phyloP scores from a whole-genome alignment of 23 red algal species.

The Chondrus crispus region DNA sequence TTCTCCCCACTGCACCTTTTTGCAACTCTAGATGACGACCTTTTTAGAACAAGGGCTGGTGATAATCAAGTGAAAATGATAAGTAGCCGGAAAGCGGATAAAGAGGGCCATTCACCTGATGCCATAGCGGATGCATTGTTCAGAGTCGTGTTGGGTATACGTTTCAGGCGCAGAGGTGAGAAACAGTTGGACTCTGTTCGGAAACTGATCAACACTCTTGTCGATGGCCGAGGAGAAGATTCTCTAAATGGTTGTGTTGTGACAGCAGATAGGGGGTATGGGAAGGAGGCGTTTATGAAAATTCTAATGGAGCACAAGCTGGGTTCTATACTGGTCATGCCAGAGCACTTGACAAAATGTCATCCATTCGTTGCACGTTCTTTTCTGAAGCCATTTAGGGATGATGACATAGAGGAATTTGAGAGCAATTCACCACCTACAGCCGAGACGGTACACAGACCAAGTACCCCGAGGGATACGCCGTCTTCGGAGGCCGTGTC shows the following conservation, averaged over 20 bases:
- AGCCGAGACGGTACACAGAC: no score
- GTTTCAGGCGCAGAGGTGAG: background rate
- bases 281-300: background rate
- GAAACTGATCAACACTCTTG: background rate
- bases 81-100: background rate
- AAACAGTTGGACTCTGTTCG: background rate
- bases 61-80: constrained; percentile 11
- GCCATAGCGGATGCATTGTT: background rate
- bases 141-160: background rate
- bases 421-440: no score
- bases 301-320: background rate
- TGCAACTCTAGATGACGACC: background rate
- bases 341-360: background rate
- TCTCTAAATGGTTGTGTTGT: background rate
- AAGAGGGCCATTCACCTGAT: constrained; percentile 10
- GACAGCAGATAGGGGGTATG: background rate
- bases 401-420: background rate
- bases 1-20: background rate
- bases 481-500: no score
- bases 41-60: background rate
- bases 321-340: background rate
- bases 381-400: background rate
- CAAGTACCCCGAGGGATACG: no score
- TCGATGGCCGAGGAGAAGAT: background rate
- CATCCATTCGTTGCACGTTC: background rate